Percentiles rank a stretch among this genome's conserved stretches.
Conservation (phyloP, 208 protist genomes). For the Wallacemonas sp. region DNA sequence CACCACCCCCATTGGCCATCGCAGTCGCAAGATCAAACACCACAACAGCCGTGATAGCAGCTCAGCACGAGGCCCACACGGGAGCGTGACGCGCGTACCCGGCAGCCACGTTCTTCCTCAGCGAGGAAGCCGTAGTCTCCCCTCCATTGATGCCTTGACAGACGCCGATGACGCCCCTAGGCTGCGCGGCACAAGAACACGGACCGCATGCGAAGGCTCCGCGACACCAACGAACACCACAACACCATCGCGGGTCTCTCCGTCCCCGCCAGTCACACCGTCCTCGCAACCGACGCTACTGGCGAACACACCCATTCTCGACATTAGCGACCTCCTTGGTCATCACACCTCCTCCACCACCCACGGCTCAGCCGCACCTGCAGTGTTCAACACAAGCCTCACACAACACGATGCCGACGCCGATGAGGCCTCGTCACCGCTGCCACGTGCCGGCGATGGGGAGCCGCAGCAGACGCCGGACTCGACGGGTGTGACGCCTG, state of each 20-base stretch:
- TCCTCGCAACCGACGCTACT: not conserved
- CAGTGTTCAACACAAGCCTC: no score
- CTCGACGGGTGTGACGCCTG: not conserved
- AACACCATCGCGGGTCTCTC: not conserved
- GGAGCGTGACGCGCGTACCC: not conserved
- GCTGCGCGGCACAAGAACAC: not conserved
- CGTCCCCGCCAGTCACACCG: not conserved
- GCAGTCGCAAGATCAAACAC: not conserved
- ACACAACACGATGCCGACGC: not conserved
- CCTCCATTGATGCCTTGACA: not conserved
- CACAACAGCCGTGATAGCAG: not conserved
- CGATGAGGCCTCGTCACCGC: not conserved
- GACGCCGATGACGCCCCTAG: not conserved
- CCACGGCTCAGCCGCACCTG: not conserved
- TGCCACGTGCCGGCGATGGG: not conserved
- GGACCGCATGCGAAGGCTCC: no score
- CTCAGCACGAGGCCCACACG: not conserved
- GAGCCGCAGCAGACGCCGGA: not conserved
- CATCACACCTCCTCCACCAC: constrained; percentile 1
- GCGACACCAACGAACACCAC: no score
- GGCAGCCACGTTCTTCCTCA: no score
- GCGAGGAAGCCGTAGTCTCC: not conserved
- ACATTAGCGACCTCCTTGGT: constrained; percentile 6
- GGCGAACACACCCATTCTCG: constrained; percentile 4
- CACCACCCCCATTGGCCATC: no score